Evolutionary conservation across 495 filamentous ascomycete genomes (phyloP), one percentile per base, ranked within the genome.

Genomic region (Penicillium arizonense): DNA sequence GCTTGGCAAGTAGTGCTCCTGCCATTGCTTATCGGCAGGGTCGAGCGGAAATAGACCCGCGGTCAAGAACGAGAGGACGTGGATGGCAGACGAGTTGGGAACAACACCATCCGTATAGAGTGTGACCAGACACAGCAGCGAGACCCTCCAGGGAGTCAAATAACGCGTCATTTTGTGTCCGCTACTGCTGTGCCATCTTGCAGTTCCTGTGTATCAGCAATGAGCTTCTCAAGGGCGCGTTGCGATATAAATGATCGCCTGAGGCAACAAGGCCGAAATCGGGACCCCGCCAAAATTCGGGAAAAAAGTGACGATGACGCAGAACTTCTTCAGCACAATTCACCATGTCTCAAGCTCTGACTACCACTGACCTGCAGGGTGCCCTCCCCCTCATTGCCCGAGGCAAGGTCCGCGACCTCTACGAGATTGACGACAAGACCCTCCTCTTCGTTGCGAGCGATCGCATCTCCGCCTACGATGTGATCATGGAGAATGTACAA

Each of bases 401-500:
- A 26, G 87, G 90, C 52, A 96, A 96, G 74, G 90, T 96, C 36
- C 82, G 91, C 55, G 88, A 92, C 61, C 71, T 97, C 18, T 97
- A 90, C 63, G 78, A 83, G 49, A 70, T 95, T 47, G 84, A 91
- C 67, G 75, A 85, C 20, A 73, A 83, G 47, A 89, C 87, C 2
- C 80, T 97, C 6, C 86, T 96, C 36, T 95, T 98, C 70, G 84
- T 95, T 36, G 86, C 94, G 14, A 88, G 87, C 18, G 93, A 98
- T 69, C 87, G 93, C 55, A 95, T 97, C 73, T 96, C 89, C 47
- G 93, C 93, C 45, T 96, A 89, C 76, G 93, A 97, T 80, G 89
- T 96, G 58, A 82, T 96, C 57, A 86, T 96, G 83, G 76, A 79
- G 63, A 96, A 96, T 79, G 87, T 87, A 74, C 48, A 60, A 13